Evolutionary conservation across 768 basidiomycete genomes (phyloP), one percentile per base, ranked within the genome.

Genomic region (Brasilioporus rufonigricans): DNA sequence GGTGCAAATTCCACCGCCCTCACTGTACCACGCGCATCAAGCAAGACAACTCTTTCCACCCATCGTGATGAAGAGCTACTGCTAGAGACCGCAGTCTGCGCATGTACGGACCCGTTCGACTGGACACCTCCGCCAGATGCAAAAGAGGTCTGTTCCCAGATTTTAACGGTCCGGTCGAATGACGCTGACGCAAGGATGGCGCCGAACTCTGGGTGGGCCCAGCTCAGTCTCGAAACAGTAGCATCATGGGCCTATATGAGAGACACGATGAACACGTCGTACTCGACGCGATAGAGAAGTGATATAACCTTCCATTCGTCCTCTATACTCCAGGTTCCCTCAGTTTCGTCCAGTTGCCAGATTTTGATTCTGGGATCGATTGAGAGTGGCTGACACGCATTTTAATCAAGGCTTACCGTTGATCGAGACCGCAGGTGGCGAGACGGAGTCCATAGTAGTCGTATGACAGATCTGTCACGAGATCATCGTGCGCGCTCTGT

Each of bases 131-230:
- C 61, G 2, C 68, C 59, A 9, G 72, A 70, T 19, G 66, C 55
- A 44, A 70, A 67, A 12, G 68, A 60, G 0, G 73, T 74, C 70
- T 90, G 83, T 66, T 95, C 91, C 93, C 93, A 98, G 16, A 99
- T 81, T 71, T 95, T 91, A 52, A 94, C 90, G 0, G 90, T 90
- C 24, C 95, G 81, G 72, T 98, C 96, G 63, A 94, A 93, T 2
- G 89, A 93, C 5, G 85, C 83, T 4, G 90, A 91, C 0, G 93
- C 93, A 52, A 98, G 76, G 49, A 97, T 82, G 2, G 85, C 82
- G 5, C 93, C 95, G 55, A 93, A 94, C 70, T 94, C 87, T 5
- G 96, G 93, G 66, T 95, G 93, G 1, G 93, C 93, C 91, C 93
- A 98, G 49, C 82, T 82, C 14, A 97, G 62, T 68, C 81, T 86